Evolutionary conservation across 495 filamentous ascomycete genomes (phyloP).

Genomic region (Pyronema omphalodes): DNA sequence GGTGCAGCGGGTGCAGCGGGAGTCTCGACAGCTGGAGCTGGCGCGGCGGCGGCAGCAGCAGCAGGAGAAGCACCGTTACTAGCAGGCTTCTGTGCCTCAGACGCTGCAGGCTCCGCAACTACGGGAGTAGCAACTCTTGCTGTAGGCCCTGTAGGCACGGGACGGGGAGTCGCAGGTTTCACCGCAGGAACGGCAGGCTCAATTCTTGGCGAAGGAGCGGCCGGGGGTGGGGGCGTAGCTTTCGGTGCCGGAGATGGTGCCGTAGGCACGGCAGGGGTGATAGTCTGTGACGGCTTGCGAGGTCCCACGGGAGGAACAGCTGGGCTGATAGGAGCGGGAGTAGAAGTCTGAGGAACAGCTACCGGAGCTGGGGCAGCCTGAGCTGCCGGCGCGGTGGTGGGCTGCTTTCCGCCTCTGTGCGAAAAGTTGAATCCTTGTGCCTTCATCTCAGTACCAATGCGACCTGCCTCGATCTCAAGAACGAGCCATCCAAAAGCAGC

Average conservation of each 20-base stretch:
- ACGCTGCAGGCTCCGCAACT: slow-evolving; percentile 8
- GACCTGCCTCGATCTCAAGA: slow-evolving; percentile 77
- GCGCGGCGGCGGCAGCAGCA: slow-evolving; percentile 26
- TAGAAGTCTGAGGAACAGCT: slow-evolving; percentile 26
- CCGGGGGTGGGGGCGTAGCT: slow-evolving; percentile 30
- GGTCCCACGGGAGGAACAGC: slow-evolving; percentile 25
- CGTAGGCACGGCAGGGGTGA: too few relatives aligned
- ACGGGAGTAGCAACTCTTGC: slow-evolving; percentile 28
- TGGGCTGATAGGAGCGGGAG: slow-evolving; percentile 18
- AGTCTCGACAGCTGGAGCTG: too few relatives aligned
- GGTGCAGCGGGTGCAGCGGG: slow-evolving; percentile 26
- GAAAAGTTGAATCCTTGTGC: slow-evolving; percentile 99
- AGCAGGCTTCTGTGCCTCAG: slow-evolving; percentile 17
- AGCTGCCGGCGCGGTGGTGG: slow-evolving; percentile 13
- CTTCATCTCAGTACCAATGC: slow-evolving; percentile 95
- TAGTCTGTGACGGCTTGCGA: slow-evolving; percentile 25
- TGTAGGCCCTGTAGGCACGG: slow-evolving; percentile 26
- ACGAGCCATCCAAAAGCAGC: slow-evolving; percentile 94
- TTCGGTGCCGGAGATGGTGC: slow-evolving; percentile 28
- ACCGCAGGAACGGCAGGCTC: slow-evolving; percentile 20
- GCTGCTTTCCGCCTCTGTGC: slow-evolving; percentile 51
- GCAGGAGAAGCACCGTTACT: slow-evolving; percentile 31
- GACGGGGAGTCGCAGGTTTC: slow-evolving; percentile 26
- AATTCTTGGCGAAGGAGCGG: slow-evolving; percentile 29
- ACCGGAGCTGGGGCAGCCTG: slow-evolving; percentile 26